phyloP scores from a whole-genome alignment of 805 yeast species.

The Yarrowia alimentaria region DNA sequence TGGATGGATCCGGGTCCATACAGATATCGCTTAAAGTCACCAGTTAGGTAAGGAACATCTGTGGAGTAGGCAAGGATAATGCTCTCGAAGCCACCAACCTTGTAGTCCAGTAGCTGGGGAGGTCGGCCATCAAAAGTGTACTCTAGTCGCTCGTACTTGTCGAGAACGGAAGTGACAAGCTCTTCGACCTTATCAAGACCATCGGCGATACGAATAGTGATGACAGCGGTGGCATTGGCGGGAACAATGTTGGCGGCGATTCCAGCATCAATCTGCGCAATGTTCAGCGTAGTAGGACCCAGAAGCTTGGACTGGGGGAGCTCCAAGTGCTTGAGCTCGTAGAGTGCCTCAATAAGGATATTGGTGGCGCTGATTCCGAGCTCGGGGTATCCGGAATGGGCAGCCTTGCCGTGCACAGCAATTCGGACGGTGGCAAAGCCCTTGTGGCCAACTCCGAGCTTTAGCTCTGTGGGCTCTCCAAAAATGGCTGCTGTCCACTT shows the following conservation, averaged over 20 bases:
- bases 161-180: conserved; percentile 42
- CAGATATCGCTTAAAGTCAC: conserved; percentile 48
- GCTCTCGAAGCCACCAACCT: conserved; percentile 64
- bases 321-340: conserved; percentile 45
- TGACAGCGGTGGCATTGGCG: conserved; percentile 51
- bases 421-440: conserved; percentile 50
- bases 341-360: conserved; percentile 52
- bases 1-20: conserved; percentile 68
- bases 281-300: conserved; percentile 62
- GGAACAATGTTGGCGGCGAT: conserved; percentile 67
- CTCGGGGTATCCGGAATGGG: conserved; percentile 71
- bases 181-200: conserved; percentile 44
- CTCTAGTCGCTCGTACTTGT: conserved; percentile 34
- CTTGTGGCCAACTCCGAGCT: conserved; percentile 68
- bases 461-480: conserved; percentile 74
- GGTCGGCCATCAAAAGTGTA: conserved; percentile 34
- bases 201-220: conserved; percentile 55
- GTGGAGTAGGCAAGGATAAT: conserved; percentile 52
- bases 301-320: conserved; percentile 54
- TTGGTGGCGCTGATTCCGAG: conserved; percentile 63
- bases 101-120: conserved; percentile 53
- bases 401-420: conserved; percentile 53
- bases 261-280: conserved; percentile 59
- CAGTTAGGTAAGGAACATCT: conserved; percentile 49
- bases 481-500: conserved; percentile 62